A percentile compares a stretch with the other conserved stretches of the same genome.
These are phyloP conservation scores for Sporothrix humicola DNA, from an alignment of 2,329 filamentous ascomycete genomes.

Conservation along the genomic window DNA sequence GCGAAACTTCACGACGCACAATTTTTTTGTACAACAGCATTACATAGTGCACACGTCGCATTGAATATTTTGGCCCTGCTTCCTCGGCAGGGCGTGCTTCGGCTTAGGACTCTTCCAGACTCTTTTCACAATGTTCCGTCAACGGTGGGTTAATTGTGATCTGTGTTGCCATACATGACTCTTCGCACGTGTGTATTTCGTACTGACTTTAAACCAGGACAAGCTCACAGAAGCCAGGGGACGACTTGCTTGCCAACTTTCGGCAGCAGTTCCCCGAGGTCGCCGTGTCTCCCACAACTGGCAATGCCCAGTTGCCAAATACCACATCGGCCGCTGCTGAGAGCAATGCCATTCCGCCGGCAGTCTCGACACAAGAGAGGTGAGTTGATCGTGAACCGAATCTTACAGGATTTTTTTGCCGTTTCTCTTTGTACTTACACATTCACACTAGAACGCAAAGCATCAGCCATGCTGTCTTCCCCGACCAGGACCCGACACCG, in stretches of 20 bases:
- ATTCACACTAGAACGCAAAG: conserved; percentile 52
- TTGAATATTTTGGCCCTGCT: conserved; percentile 20
- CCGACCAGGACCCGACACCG: conserved; percentile 81
- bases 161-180: not conserved
- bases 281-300: conserved; percentile 55
- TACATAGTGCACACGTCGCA: not conserved
- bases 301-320: conserved; percentile 40
- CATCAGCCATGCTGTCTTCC: conserved; percentile 53
- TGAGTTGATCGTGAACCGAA: conserved; percentile 33
- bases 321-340: conserved; percentile 41
- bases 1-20: conserved; percentile 26
- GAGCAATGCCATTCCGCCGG: conserved; percentile 5
- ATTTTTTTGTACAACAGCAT: conserved; percentile 3
- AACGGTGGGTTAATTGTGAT: conserved; percentile 42
- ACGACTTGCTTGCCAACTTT: conserved; percentile 83
- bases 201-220: conserved; percentile 55
- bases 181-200: not conserved
- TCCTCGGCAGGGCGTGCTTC: conserved; percentile 23
- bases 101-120: not conserved
- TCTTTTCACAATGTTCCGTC: conserved; percentile 44
- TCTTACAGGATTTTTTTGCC: not conserved
- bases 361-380: conserved; percentile 44
- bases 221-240: conserved; percentile 82
- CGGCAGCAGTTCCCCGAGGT: conserved; percentile 79
- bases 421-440: conserved; percentile 36